These are phyloP conservation scores for Xylariales sp. DNA, from an alignment of 2,329 filamentous ascomycete genomes.

Conservation along the genomic window DNA sequence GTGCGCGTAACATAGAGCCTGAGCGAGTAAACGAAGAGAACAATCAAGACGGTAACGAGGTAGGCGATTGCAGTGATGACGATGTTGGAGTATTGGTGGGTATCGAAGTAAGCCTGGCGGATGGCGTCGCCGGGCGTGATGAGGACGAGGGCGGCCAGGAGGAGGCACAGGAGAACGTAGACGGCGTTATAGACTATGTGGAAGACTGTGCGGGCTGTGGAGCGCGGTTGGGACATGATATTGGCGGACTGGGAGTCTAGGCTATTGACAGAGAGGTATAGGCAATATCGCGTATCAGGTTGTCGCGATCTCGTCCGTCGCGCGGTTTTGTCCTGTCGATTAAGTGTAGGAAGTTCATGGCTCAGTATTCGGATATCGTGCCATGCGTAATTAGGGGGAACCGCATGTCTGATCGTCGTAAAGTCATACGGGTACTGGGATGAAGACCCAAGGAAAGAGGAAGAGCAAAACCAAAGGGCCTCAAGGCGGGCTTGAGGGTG, in stretches of 20 bases:
- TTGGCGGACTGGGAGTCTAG: no score
- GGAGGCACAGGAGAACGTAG: conserved; percentile 70
- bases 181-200: conserved; percentile 75
- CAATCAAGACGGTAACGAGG: conserved; percentile 64
- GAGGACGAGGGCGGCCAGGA: conserved; percentile 69
- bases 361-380: conserved; percentile 11
- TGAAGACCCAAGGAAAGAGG: no score
- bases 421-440: background rate
- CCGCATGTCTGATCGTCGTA: no score
- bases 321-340: background rate
- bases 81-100: conserved; percentile 67
- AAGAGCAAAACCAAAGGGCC: no score
- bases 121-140: conserved; percentile 78
- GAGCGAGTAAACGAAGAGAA: conserved; percentile 72
- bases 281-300: background rate
- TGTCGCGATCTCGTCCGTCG: background rate
- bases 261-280: background rate
- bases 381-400: background rate
- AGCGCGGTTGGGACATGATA: background rate
- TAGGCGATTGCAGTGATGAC: conserved; percentile 77
- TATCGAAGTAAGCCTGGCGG: conserved; percentile 64
- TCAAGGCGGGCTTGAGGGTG: no score
- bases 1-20: conserved; percentile 84
- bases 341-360: conserved; percentile 7
- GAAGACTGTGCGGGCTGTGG: conserved; percentile 52